These are phyloP conservation scores for Macrocybe gigantea DNA, from an alignment of 768 basidiomycete species.

Conservation along the genomic window DNA sequence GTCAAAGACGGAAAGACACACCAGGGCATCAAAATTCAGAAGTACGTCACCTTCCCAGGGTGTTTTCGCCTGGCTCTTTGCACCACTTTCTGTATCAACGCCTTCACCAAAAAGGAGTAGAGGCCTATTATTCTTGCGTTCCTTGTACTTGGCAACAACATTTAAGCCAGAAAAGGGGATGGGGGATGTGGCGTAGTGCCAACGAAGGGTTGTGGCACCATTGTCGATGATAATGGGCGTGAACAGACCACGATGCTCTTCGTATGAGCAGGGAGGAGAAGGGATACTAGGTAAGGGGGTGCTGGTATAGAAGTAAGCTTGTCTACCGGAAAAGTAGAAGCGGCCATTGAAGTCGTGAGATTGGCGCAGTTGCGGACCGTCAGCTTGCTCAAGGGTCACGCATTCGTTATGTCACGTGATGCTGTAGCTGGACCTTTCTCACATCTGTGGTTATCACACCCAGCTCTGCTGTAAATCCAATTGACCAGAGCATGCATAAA, in stretches of 20 bases:
- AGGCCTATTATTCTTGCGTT: slow-evolving; percentile 76
- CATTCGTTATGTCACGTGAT: too few species aligned
- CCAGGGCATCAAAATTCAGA: slow-evolving; percentile 88
- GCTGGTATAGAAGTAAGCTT: too few species aligned
- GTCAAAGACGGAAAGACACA: slow-evolving; percentile 35
- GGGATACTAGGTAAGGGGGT: too few species aligned
- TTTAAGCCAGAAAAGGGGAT: slow-evolving; percentile 61
- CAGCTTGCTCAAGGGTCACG: too few species aligned
- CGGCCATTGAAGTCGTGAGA: too few species aligned
- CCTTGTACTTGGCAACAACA: slow-evolving; percentile 82
- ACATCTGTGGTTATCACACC: too few species aligned
- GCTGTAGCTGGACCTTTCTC: too few species aligned
- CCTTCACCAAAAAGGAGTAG: slow-evolving; percentile 87
- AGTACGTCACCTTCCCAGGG: slow-evolving; percentile 96
- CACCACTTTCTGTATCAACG: slow-evolving; percentile 81
- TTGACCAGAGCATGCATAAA: too few species aligned
- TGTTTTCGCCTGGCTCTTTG: slow-evolving; percentile 68
- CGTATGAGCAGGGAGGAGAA: slow-evolving; percentile 30
- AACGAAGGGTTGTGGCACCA: slow-evolving; percentile 76
- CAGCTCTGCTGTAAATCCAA: too few species aligned
- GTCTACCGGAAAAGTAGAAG: too few species aligned
- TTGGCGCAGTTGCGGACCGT: too few species aligned
- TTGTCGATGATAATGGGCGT: slow-evolving; percentile 87
- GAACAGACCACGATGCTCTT: slow-evolving; percentile 37
- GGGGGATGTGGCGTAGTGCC: slow-evolving; percentile 68